Conservation (phyloP, 179 eudicot species). For the Sideroxylon spinosum region DNA sequence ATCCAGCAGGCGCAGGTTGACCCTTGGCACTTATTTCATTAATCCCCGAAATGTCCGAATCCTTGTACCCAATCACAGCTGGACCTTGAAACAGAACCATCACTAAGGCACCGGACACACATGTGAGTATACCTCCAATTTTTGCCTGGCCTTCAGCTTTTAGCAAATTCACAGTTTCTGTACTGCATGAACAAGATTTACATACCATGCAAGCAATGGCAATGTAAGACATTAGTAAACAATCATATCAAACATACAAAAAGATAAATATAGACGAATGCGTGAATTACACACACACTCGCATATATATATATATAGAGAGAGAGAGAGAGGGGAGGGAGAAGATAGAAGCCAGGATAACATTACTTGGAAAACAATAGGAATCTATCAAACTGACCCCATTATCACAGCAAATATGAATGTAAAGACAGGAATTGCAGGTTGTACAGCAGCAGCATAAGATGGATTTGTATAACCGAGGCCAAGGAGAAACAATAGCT, state of each 20-base stretch:
- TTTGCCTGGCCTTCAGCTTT: constrained; percentile 78
- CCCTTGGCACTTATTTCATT: constrained; percentile 73
- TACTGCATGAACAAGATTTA: constrained; percentile 65
- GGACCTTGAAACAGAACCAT: constrained; percentile 92
- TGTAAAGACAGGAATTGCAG: constrained; percentile 94
- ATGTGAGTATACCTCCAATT: constrained; percentile 73
- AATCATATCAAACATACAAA: not conserved
- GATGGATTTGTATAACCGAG: constrained; percentile 94
- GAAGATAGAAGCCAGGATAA: not conserved
- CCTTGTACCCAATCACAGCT: constrained; percentile 53
- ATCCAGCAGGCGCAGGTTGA: constrained; percentile 90
- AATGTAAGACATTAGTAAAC: not conserved
- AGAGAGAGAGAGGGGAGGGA: no score
- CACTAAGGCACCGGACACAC: constrained; percentile 84
- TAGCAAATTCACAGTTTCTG: constrained; percentile 80
- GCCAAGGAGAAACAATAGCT: constrained; percentile 89
- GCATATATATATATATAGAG: not conserved
- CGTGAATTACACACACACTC: not conserved
- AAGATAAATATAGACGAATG: not conserved
- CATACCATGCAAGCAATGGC: constrained; percentile 12
- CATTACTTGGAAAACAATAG: constrained; percentile 4
- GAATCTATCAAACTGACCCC: constrained; percentile 67
- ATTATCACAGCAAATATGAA: constrained; percentile 71
- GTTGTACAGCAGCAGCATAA: constrained; percentile 95
- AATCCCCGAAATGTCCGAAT: constrained; percentile 38